Evolutionary conservation across 495 filamentous ascomycete genomes (phyloP).

Genomic region (Annulohypoxylon maeteangense): DNA sequence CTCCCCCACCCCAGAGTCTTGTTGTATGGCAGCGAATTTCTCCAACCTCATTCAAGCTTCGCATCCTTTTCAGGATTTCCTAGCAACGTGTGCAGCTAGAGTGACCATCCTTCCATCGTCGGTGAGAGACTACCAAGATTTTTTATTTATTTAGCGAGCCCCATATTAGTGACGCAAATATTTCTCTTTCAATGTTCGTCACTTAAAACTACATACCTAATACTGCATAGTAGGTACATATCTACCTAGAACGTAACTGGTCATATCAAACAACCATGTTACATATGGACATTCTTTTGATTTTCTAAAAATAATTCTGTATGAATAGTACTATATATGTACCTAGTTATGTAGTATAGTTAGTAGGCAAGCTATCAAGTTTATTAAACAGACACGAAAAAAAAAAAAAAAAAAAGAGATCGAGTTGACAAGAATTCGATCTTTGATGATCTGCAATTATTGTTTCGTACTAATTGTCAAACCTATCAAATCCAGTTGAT

Average conservation of each 20-base stretch:
- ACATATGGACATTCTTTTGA: background rate
- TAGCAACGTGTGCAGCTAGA: background rate
- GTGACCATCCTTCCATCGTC: slow-evolving; percentile 1
- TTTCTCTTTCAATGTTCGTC: slow-evolving; percentile 1
- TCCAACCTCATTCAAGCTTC: slow-evolving; percentile 25
- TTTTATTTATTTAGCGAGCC: slow-evolving; percentile 20
- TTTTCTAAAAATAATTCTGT: background rate
- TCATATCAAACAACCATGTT: background rate
- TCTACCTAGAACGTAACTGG: background rate
- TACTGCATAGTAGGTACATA: background rate
- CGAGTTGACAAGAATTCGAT: slow-evolving; percentile 28
- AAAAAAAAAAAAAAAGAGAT: slow-evolving; percentile 6
- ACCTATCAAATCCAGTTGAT: slow-evolving; percentile 22
- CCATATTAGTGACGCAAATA: slow-evolving; percentile 32
- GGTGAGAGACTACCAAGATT: background rate
- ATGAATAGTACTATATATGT: background rate
- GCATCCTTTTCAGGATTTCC: slow-evolving; percentile 8
- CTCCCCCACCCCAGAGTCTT: background rate
- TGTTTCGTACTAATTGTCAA: slow-evolving; percentile 32
- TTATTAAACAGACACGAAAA: slow-evolving; percentile 8
- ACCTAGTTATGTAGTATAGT: background rate
- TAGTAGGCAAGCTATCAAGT: background rate
- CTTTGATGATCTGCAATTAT: slow-evolving; percentile 35
- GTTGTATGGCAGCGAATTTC: background rate
- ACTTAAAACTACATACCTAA: background rate